Evolutionary conservation across 2,329 filamentous ascomycete species (phyloP), one percentile per base, ranked within the genome.

Genomic region (Colletotrichum magnum): DNA sequence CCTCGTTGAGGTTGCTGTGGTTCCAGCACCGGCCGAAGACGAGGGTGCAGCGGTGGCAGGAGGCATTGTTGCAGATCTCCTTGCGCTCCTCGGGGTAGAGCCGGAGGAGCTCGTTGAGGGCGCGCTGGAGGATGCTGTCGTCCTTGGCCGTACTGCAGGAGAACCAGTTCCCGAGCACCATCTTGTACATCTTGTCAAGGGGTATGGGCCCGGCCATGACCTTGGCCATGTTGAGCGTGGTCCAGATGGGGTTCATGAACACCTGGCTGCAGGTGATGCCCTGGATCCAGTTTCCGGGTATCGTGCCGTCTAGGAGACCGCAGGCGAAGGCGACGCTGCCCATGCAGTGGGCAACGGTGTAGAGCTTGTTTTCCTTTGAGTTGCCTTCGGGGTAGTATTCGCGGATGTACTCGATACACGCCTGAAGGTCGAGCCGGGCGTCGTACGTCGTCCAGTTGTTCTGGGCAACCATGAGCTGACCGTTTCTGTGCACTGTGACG

Each of bases 21-120:
- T 86, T 89, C 89, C 89, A 93, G 78, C 84, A 88, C 70, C 88
- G 85, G 43, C 89, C 90, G 72, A 91, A 92, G 15, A 88, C 84
- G 26, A 92, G 79, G 5, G 84, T 85, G 61, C 83, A 82, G 16
- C 90, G 85, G 78, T 92, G 90, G 79, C 90, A 92, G 60, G 83
- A 83, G 2, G 87, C 86, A 70, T 85, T 90, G 75, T 83, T 87
- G 80, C 90, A 93, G 3, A 89, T 82, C 78, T 92, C 90, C 28
- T 79, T 77, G 9, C 83, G 79, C 12, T 79, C 77, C 51, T 86
- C 85, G 0, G 89, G 89, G 73, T 89, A 87, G 57, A 91, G 83
- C 1, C 90, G 83, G 47, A 92, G 78, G 4, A 84, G 41, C 75
- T 90, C 87, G 78, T 90, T 88, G 64, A 90, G 74, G 5, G 77